Evolutionary conservation across 805 yeast genomes (phyloP).

Genomic region (Nakazawaea populi): DNA sequence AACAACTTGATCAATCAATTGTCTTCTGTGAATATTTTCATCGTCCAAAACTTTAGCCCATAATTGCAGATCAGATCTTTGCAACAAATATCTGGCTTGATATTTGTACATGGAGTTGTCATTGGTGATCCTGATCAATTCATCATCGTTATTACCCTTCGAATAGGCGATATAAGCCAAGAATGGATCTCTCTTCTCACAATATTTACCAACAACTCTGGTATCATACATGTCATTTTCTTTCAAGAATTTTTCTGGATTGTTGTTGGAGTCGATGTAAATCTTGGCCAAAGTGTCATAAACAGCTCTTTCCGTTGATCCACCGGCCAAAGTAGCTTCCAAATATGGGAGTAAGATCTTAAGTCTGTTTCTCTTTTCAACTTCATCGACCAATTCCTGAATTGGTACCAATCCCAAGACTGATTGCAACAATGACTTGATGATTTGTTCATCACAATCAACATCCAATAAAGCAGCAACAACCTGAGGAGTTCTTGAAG

Average conservation of each 20-base stretch:
- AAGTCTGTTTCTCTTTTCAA: slow-evolving; percentile 92
- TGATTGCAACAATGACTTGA: slow-evolving; percentile 71
- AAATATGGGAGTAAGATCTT: slow-evolving; percentile 89
- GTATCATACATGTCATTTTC: slow-evolving; percentile 90
- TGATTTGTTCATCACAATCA: slow-evolving; percentile 90
- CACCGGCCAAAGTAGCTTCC: slow-evolving; percentile 80
- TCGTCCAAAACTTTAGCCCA: slow-evolving; percentile 76
- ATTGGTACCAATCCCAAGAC: slow-evolving; percentile 95
- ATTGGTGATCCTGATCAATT: slow-evolving; percentile 85
- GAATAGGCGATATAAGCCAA: slow-evolving; percentile 96
- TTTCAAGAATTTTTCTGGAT: slow-evolving; percentile 92
- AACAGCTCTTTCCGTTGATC: slow-evolving; percentile 85
- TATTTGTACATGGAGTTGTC: slow-evolving; percentile 98
- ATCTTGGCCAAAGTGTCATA: slow-evolving; percentile 95
- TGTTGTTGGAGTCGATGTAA: slow-evolving; percentile 95
- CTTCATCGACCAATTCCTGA: slow-evolving; percentile 83
- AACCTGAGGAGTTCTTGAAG: slow-evolving; percentile 93
- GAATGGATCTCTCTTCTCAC: slow-evolving; percentile 99
- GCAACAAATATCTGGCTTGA: slow-evolving; percentile 93
- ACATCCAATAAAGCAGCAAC: slow-evolving; percentile 94
- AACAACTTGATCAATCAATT: slow-evolving; percentile 87
- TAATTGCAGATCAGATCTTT: slow-evolving; percentile 77
- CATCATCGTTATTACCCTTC: slow-evolving; percentile 88
- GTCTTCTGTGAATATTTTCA: slow-evolving; percentile 84
- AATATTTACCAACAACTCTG: slow-evolving; percentile 92